Conservation (phyloP, 108 stramenopile species). For the Fistulifera solaris region DNA sequence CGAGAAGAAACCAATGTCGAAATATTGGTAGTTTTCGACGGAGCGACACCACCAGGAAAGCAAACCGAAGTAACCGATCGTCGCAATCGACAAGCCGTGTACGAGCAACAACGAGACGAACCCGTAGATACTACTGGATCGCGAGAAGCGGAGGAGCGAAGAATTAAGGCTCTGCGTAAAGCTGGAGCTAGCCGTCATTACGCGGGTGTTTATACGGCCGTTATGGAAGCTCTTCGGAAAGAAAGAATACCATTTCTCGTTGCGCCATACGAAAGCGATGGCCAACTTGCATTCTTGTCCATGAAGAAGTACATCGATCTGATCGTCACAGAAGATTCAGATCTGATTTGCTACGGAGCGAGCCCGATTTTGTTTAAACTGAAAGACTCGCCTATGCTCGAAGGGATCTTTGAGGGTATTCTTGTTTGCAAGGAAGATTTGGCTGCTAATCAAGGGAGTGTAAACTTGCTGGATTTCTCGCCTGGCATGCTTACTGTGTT, state of each 20-base stretch:
- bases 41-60: constrained; percentile 66
- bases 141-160: constrained; percentile 12
- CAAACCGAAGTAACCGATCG: constrained; percentile 11
- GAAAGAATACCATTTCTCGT: constrained; percentile 61
- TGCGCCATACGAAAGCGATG: constrained; percentile 98
- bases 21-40: constrained; percentile 74
- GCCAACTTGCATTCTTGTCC: constrained; percentile 88
- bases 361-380: constrained; percentile 78
- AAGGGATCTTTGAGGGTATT: constrained; percentile 3
- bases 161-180: constrained; percentile 43
- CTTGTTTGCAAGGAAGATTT: constrained; percentile 32
- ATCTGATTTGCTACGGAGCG: constrained; percentile 81
- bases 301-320: constrained; percentile 58
- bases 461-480: constrained; percentile 54
- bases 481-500: constrained; percentile 83
- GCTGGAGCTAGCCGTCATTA: constrained; percentile 52
- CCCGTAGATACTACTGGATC: constrained; percentile 6
- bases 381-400: constrained; percentile 9
- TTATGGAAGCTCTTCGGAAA: constrained; percentile 31
- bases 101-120: constrained; percentile 14
- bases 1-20: constrained; percentile 24
- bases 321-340: constrained; percentile 96
- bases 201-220: constrained; percentile 16
- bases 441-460: constrained; percentile 28
- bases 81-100: constrained; percentile 4